phyloP scores from a whole-genome alignment of 805 yeast genomes.

The Saccharomycopsis malanga region DNA sequence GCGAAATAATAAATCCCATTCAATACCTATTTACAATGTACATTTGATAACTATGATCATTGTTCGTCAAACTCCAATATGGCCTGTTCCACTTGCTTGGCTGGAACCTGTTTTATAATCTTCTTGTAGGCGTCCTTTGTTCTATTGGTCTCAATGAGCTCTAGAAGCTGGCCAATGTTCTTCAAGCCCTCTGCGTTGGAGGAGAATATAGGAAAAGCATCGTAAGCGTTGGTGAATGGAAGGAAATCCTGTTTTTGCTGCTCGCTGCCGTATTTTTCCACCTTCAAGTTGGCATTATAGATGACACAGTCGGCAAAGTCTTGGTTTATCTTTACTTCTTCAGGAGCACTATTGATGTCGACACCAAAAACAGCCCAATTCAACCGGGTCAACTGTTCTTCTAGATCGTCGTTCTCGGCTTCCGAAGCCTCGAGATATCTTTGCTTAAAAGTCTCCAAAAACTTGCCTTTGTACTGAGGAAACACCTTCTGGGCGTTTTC shows the following conservation, averaged over 20 bases:
- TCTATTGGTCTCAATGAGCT: conserved; percentile 10
- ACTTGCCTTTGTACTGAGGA: conserved; percentile 36
- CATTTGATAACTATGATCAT: no score
- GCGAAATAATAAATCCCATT: no score
- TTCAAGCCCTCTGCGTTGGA: conserved; percentile 3
- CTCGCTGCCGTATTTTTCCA: conserved; percentile 42
- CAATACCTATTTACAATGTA: no score
- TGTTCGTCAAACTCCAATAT: conserved; percentile 11
- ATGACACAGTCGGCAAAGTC: conserved; percentile 61
- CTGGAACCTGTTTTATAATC: conserved; percentile 19
- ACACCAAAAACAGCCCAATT: conserved; percentile 84
- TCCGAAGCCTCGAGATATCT: conserved; percentile 50
- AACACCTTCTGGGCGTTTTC: conserved; percentile 48
- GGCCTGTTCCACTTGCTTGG: conserved; percentile 21
- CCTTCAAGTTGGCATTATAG: conserved; percentile 62
- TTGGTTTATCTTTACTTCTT: conserved; percentile 34
- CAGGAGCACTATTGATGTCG: conserved; percentile 31
- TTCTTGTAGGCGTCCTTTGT: conserved; percentile 10
- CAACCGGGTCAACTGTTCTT: conserved; percentile 67
- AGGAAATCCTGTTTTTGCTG: conserved; percentile 27
- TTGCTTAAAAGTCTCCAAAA: conserved; percentile 50
- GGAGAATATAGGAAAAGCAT: conserved; percentile 20
- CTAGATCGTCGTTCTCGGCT: conserved; percentile 50
- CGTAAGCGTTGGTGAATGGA: conserved; percentile 15
- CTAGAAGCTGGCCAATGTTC: conserved; percentile 8